phyloP scores from a whole-genome alignment of 176 grass and related monocot species.

The Alopecurus myosuroides region DNA sequence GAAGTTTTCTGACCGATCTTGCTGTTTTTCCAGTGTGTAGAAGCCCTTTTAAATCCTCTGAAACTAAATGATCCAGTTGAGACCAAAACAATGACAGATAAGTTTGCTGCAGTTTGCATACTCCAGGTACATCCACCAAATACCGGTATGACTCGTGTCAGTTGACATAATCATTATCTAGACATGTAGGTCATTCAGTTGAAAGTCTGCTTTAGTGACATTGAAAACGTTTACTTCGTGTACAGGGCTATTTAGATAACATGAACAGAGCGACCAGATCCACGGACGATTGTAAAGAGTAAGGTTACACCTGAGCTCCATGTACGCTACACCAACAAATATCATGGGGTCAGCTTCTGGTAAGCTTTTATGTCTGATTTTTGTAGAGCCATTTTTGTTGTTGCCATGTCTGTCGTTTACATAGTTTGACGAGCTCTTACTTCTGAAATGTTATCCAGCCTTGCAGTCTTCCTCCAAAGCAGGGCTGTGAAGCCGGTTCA shows the following conservation, averaged over 20 bases:
- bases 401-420: not conserved
- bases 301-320: slow-evolving; percentile 9
- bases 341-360: not conserved
- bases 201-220: not conserved
- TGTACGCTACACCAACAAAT: not conserved
- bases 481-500: not conserved
- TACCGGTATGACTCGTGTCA: not conserved
- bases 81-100: slow-evolving; percentile 76
- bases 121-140: slow-evolving; percentile 48
- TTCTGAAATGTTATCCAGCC: not conserved
- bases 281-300: slow-evolving; percentile 20
- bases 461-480: not conserved
- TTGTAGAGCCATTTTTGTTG: not conserved
- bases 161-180: not conserved
- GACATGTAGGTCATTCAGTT: slow-evolving; percentile 9
- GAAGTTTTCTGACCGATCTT: slow-evolving; percentile 10
- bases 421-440: not conserved
- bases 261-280: slow-evolving; percentile 63
- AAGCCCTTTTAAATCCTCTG: slow-evolving; percentile 76
- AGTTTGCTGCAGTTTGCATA: slow-evolving; percentile 93
- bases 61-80: slow-evolving; percentile 49
- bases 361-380: not conserved
- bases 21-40: slow-evolving; percentile 52
- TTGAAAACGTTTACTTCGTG: slow-evolving; percentile 11
- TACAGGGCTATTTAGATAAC: slow-evolving; percentile 64